Base-by-base conservation (phyloP, 805 yeast genomes). In the Pichia nanzhaoensis region DNA sequence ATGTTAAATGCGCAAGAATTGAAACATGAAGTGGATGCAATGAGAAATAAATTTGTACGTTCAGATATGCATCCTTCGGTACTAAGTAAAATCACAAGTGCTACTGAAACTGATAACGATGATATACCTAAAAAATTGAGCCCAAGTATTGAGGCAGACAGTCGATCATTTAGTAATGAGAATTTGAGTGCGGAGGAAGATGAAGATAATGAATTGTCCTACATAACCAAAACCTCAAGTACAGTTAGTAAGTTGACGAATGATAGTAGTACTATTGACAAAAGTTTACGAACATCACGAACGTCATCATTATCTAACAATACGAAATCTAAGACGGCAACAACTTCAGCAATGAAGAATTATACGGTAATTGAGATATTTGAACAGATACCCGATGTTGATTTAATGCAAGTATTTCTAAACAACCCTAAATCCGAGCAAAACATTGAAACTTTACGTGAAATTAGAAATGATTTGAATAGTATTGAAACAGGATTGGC, bases 401-500 rank as follows among this genome's bases (percentile, higher is more conserved):
- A 44, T 40, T 21, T 39, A 4, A 4, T 34, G 5, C 37, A 39
- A 13, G 14, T 45, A 24, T 31, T 45, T 19, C 22, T 31, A 12
- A 37, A 45, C 21, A 45, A 34, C 13, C 5, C 30, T 2, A 35
- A 36, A 5, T 16, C 56, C 2, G 61, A 57, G 33, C 71, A 63
- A 55, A 71, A 74, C 49, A 69, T 67, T 30, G 58, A 49, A 45
- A 69, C 65, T 36, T 69, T 69, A 50, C 65, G 63, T 49, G 71
- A 64, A 13, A 78, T 71, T 17, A 65, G 73, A 49, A 58, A 48
- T 19, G 70, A 66, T 46, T 77, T 72, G 44, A 46, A 59, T 1
- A 66, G 63, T 6, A 70, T 68, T 50, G 80, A 80, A 41, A 69
- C 81, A 0, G 86, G 86, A 1, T 60, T 82, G n/a, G 70, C 70